These are phyloP conservation scores for Plantago ovata DNA, from an alignment of 257 asterid genomes.

Conservation along the genomic window DNA sequence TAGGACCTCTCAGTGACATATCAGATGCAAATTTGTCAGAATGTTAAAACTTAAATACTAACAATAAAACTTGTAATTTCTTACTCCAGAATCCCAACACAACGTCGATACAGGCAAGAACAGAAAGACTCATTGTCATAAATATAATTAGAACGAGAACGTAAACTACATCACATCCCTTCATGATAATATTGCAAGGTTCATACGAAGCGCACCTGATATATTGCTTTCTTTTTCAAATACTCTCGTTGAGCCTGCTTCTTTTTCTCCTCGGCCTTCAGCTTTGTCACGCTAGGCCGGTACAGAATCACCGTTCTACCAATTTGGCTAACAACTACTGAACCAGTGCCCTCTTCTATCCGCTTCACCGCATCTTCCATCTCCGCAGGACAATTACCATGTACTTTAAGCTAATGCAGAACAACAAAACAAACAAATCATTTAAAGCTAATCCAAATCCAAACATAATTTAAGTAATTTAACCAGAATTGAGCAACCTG, in stretches of 20 bases:
- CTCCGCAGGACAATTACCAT: constrained; percentile 71
- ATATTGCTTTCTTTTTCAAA: constrained; percentile 30
- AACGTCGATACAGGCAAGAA: too few relatives aligned
- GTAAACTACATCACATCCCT: background rate
- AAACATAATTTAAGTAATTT: too few relatives aligned
- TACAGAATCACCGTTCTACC: constrained; percentile 92
- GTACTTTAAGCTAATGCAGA: constrained; percentile 67
- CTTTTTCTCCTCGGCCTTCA: constrained; percentile 79
- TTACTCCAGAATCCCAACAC: too few relatives aligned
- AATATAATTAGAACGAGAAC: background rate
- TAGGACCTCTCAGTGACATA: too few relatives aligned
- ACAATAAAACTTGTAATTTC: too few relatives aligned
- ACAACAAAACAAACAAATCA: too few relatives aligned
- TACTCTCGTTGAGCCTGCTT: constrained; percentile 36
- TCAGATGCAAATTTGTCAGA: too few relatives aligned
- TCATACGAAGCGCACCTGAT: constrained; percentile 36
- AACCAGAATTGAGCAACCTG: too few relatives aligned
- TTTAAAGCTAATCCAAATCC: too few relatives aligned
- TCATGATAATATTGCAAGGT: background rate
- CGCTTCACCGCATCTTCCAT: constrained; percentile 65
- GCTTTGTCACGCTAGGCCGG: constrained; percentile 78
- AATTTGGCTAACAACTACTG: constrained; percentile 63
- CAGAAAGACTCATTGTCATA: too few relatives aligned
- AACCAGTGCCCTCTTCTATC: constrained; percentile 68
- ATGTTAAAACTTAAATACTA: too few relatives aligned